Evolutionary conservation across 805 yeast genomes (phyloP).

Genomic region (Kluyveromyces aestuarii): DNA sequence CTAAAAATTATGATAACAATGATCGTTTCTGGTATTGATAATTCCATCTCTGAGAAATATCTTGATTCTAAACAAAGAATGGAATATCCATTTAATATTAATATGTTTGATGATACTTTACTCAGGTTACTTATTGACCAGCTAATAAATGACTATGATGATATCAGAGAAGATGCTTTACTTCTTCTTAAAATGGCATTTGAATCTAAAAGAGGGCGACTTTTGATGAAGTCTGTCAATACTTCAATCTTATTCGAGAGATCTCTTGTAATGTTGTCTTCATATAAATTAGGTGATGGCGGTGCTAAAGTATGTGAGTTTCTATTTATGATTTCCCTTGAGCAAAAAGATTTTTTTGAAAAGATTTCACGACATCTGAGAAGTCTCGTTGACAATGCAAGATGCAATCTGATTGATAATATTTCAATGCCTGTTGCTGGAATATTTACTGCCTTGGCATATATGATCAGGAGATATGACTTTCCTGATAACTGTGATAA

Average conservation of each 20-base stretch:
- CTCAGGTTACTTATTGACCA: conserved; percentile 49
- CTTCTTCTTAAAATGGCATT: conserved; percentile 34
- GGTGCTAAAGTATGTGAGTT: conserved; percentile 63
- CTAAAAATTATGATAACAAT: conserved; percentile 38
- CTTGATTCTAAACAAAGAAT: conserved; percentile 37
- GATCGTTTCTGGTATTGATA: conserved; percentile 49
- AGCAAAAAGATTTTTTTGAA: conserved; percentile 24
- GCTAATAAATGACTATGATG: conserved; percentile 65
- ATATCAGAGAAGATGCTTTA: conserved; percentile 50
- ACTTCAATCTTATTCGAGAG: conserved; percentile 11
- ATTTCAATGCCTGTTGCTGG: conserved; percentile 60
- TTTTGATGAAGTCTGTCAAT: conserved; percentile 3
- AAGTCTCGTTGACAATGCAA: conserved; percentile 27
- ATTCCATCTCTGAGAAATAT: conserved; percentile 28
- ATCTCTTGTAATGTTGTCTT: conserved; percentile 34
- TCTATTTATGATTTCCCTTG: conserved; percentile 30
- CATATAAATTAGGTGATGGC: conserved; percentile 59
- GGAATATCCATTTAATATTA: conserved; percentile 40
- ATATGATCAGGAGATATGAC: conserved; percentile 31
- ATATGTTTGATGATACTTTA: conserved; percentile 32
- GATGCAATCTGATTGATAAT: conserved; percentile 32
- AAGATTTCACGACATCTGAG: conserved; percentile 30
- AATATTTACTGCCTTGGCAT: conserved; percentile 47
- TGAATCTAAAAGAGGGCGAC: conserved; percentile 5
- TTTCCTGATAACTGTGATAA: conserved; percentile 1